Base-by-base conservation (phyloP, 208 protist genomes). In the Trypanosoma avium region DNA sequence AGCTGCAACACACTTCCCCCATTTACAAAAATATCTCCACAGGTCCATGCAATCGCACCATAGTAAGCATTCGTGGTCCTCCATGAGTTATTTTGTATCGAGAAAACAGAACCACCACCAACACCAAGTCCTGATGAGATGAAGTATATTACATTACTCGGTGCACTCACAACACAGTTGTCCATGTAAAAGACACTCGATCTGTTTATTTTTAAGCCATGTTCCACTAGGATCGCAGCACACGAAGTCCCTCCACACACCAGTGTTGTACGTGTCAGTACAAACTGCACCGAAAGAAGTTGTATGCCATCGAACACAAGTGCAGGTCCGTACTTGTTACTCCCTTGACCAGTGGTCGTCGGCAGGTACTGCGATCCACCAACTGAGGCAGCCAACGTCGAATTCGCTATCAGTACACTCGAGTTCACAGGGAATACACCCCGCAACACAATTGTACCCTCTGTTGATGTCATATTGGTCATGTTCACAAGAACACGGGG, bases 161-260 rank as follows among this genome's bases (percentile, higher is more conserved):
- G 47, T 7, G 50, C 13, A 12, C 46, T 50, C 21, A 56, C 35
- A 10, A 29, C 46, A 24, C 38, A 66, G 46, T 55, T 55, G 40
- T 66, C 43, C 60, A 66, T 48, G 46, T 66, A 66, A n/a, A 66
- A 58, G 5, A 10, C 3, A 17, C 43, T 53, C 19, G 33, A 48
- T 42, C 26, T 4, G n/a, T 27, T 10, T 27, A 65, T 5, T 5
- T 22, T n/a, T 9, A 65, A 42, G 27, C 21, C 43, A 17, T 32
- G 48, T 48, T 65, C 59, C 43, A 65, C 59, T 12, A 65, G 47
- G 21, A 65, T 65, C 21, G 36, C 3, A 10, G 59, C 17, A 29
- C 59, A 65, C 40, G 21, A 7, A 3, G 22, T n/a, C 2, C 43
- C 45, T 10, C 32, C 22, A 33, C 59, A 65, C 24, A 33, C 5